Evolutionary conservation across 2,329 filamentous ascomycete genomes (phyloP).

Genomic region (Aspergillus udagawae): DNA sequence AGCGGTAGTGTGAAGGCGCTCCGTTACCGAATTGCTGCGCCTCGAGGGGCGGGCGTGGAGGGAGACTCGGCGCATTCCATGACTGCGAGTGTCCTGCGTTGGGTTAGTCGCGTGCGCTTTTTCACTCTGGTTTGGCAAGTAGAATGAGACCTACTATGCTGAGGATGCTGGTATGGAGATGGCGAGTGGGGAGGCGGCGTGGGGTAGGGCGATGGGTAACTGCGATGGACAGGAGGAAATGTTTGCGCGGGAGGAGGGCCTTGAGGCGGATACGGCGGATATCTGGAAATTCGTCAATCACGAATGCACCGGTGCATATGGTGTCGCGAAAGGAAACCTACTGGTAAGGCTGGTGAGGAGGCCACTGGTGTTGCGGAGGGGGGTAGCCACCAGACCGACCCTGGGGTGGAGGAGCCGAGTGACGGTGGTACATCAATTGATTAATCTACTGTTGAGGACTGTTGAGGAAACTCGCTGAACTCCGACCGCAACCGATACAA

Average conservation of each 20-base stretch:
- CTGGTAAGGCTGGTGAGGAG: slow-evolving; percentile 12
- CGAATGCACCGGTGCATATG: too few relatives aligned
- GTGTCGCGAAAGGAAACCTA: background rate
- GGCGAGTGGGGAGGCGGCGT: slow-evolving; percentile 16
- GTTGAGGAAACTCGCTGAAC: background rate
- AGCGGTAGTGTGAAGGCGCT: slow-evolving; percentile 76
- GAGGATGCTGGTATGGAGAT: slow-evolving; percentile 8
- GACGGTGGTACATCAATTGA: slow-evolving; percentile 18
- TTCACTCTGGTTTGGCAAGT: background rate
- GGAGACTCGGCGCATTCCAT: slow-evolving; percentile 51
- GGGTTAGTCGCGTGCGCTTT: slow-evolving; percentile 2
- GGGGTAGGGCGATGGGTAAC: slow-evolving; percentile 4
- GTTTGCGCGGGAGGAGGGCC: background rate
- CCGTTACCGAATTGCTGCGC: slow-evolving; percentile 74
- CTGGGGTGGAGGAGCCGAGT: slow-evolving; percentile 11
- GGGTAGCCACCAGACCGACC: slow-evolving; percentile 14
- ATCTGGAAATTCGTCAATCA: background rate
- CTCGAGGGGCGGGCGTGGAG: slow-evolving; percentile 62
- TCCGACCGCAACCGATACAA: background rate
- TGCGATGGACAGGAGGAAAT: slow-evolving; percentile 3
- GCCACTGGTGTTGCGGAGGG: slow-evolving; percentile 11
- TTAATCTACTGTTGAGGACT: background rate
- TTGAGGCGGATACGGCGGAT: slow-evolving; percentile 6
- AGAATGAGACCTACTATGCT: slow-evolving; percentile 9
- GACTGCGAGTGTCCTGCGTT: slow-evolving; percentile 46